Base-by-base conservation (phyloP, 805 yeast genomes). In the Barnettozyma botsteinii region DNA sequence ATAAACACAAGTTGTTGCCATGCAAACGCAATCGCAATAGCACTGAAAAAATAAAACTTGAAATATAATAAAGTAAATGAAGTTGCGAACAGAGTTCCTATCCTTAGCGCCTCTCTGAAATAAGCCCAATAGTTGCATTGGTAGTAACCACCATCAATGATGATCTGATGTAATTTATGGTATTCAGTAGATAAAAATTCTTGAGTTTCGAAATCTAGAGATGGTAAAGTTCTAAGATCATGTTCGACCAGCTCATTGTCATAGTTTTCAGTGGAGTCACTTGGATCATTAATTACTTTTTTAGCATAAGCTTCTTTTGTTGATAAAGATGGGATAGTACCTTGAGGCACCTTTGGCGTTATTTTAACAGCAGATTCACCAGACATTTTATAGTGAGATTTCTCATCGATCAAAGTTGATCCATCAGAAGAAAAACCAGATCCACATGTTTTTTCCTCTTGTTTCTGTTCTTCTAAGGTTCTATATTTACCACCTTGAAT, bases 1-100 rank as follows among this genome's bases (percentile, higher is more conserved):
- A 85, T 79, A 57, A 87, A 87, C 3, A 86, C 83, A 57, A 85
- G 69, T 59, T 87, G 96, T 50, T 87, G 96, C 96, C 96, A 87
- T 8, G 81, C 85, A 33, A 77, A 53, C 0, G 93, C 96, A 43
- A 88, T 64, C 39, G 62, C 62, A 6, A 79, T 42, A 0, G 93
- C 95, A 50, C 88, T 78, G 20, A 70, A 31, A 25, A 66, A 59
- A 42, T 75, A 69, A 55, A 72, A 67, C 14, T 62, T 58, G 11
- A 60, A 42, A 44, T 70, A 69, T 46, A 78, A 70, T 39, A 78
- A 72, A 7, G 69, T 60, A 33, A 71, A 66, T 4, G 81, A 65
- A 37, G 70, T 65, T 2, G 72, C 47, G 33, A 81, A 73, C 29
- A 87, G 60, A 0, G 77, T 51, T 2, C 65, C 46, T 34, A 85